Base-by-base conservation (phyloP, 371 early-diverging fungal genomes). In the Syncephalastrum contaminatum region DNA sequence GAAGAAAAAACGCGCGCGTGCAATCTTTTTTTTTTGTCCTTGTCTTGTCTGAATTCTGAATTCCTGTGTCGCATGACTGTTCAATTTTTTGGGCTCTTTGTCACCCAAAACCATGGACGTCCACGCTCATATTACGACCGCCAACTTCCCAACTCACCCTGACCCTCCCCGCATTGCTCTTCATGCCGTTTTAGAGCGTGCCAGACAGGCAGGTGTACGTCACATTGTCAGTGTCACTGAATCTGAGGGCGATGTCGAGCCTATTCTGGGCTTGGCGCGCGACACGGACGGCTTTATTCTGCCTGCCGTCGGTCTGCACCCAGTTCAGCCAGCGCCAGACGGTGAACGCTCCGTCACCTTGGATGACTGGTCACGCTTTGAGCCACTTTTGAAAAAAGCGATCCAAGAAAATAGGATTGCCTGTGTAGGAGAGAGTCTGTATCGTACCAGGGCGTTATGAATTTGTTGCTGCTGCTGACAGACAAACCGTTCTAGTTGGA, bases 401-500 rank as follows among this genome's bases (percentile, higher is more conserved):
- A 56, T 68, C 16, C 5, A 19, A 4, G 39, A 50, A 24, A 42
- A 57, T 53, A 25, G 55, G 45, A 46, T 65, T 64, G 45, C 69
- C 56, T 57, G 81, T 19, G 63, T 87, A 7, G 85, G 85, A 20
- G 86, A 85, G 62, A 55, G 70, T 70, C 50, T 12, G 51, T 7
- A 18, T 16, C n/a, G 21, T 10, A 1, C 30, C 15, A 5, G 16
- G 13, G 22, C 30, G 44, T 47, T 21, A n/a, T 39, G 16, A 12
- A 8, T 18, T 13, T 41, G 14, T 13, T 41, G 14, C 36, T 8
- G 36, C 36, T 30, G 24, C 43, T 36, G 16, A 25, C 22, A 10
- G 7, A 41, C 22, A 48, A 22, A 21, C 36, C 20, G 7, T 42
- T 7, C 14, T 47, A 71, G 81, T 84, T 48, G 89, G 89, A 0